These are phyloP conservation scores for Pseudoscleropodium purum DNA, from an alignment of 225 moss, liverwort and hornwort genomes.

Conservation along the genomic window DNA sequence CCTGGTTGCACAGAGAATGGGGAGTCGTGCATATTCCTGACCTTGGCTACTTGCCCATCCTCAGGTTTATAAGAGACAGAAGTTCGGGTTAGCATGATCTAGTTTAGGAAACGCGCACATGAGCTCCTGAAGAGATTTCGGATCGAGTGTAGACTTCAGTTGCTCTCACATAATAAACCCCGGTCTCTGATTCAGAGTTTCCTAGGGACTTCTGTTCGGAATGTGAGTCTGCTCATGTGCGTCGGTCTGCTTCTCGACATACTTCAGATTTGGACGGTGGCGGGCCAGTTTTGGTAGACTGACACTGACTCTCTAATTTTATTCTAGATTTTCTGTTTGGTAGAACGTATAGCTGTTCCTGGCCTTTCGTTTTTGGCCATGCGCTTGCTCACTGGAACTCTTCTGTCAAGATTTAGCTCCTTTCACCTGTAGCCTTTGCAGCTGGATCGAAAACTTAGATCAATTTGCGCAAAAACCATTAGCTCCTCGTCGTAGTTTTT, in stretches of 20 bases:
- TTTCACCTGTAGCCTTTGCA: background rate
- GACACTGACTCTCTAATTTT: background rate
- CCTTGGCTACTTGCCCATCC: background rate
- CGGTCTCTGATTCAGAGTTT: background rate
- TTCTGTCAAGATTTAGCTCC: constrained; percentile 18
- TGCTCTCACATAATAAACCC: background rate
- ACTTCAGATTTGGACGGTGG: background rate
- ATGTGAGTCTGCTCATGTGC: background rate
- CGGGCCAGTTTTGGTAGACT: background rate
- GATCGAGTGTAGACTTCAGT: background rate
- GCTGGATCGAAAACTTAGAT: background rate
- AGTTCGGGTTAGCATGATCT: background rate
- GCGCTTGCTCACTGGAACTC: constrained; percentile 19
- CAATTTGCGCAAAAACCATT: background rate
- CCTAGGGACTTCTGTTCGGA: background rate
- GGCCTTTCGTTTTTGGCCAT: background rate
- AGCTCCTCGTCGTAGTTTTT: background rate
- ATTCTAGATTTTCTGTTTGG: background rate
- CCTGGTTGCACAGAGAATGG: background rate
- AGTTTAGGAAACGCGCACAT: background rate
- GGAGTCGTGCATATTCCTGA: background rate
- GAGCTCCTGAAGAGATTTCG: background rate
- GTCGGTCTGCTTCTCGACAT: background rate
- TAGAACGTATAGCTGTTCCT: background rate
- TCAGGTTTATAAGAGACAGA: background rate